Evolutionary conservation across 768 basidiomycete species (phyloP).

Genomic region (Mycena maculata): DNA sequence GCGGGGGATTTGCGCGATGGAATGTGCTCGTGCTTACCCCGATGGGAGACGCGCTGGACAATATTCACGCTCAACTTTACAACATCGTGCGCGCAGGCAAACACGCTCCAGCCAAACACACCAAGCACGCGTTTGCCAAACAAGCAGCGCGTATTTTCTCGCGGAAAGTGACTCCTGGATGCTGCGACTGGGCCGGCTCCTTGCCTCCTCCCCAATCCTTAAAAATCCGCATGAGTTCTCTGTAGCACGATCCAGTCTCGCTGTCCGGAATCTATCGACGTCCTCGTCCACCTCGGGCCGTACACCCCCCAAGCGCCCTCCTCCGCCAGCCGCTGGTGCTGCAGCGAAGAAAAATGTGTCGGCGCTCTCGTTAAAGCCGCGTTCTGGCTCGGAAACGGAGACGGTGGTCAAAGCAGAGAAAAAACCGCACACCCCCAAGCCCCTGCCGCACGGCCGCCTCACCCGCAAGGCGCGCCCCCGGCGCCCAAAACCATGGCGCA

Average conservation of each 20-base stretch:
- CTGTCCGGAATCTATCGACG: no score
- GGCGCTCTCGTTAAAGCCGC: background rate
- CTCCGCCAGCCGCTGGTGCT: constrained; percentile 15
- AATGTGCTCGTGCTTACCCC: no score
- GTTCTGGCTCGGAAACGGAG: background rate
- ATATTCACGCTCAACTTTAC: no score
- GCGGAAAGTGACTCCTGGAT: constrained; percentile 19
- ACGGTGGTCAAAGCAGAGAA: background rate
- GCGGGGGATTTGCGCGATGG: no score
- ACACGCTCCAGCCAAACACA: no score
- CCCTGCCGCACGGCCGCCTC: constrained; percentile 23
- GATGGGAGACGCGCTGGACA: no score
- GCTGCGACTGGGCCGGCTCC: constrained; percentile 30
- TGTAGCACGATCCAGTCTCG: background rate
- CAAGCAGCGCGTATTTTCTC: constrained; percentile 15
- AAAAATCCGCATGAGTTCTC: no score
- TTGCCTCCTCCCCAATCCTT: background rate
- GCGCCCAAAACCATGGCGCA: constrained; percentile 23
- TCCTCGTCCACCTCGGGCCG: constrained; percentile 14
- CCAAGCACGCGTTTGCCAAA: no score
- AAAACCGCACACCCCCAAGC: constrained; percentile 21
- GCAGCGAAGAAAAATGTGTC: background rate
- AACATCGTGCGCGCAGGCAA: no score
- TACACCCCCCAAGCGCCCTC: background rate
- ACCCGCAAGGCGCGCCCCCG: constrained; percentile 31